Conservation (phyloP, 768 basidiomycete genomes). For the Albatrellus ellisii region DNA sequence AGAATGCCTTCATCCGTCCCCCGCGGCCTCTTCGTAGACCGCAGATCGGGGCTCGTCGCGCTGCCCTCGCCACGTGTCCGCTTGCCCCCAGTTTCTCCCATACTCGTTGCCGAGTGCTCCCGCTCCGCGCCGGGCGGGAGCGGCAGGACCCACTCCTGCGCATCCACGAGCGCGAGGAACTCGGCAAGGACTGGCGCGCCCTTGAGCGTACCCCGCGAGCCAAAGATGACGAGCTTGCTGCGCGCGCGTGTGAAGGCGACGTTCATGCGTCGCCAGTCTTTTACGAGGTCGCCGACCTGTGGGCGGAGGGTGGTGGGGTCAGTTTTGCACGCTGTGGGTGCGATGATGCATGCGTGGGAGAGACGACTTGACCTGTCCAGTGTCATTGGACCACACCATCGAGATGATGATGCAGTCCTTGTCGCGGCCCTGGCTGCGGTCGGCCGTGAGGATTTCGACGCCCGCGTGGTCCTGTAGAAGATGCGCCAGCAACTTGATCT, state of each 20-base stretch:
- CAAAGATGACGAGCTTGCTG: conserved; percentile 83
- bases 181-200: conserved; percentile 46
- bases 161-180: conserved; percentile 71
- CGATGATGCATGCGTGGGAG: background rate
- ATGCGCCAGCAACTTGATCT: conserved; percentile 78
- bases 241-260: conserved; percentile 93
- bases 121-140: conserved; percentile 42
- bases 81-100: conserved; percentile 25
- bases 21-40: conserved; percentile 24
- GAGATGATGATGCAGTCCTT: conserved; percentile 93
- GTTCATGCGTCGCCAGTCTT: conserved; percentile 94
- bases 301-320: background rate
- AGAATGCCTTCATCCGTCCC: conserved; percentile 30
- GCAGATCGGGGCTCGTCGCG: background rate
- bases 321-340: background rate
- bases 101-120: conserved; percentile 8
- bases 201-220: conserved; percentile 69
- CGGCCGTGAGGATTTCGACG: conserved; percentile 83
- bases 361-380: conserved; percentile 51
- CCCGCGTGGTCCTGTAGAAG: conserved; percentile 39
- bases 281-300: conserved; percentile 84
- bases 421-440: conserved; percentile 88
- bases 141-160: conserved; percentile 52
- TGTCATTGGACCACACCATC: conserved; percentile 80
- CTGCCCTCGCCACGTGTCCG: conserved; percentile 12